Conservation (phyloP, 768 basidiomycete species). For the Pleurotus cornucopiae region DNA sequence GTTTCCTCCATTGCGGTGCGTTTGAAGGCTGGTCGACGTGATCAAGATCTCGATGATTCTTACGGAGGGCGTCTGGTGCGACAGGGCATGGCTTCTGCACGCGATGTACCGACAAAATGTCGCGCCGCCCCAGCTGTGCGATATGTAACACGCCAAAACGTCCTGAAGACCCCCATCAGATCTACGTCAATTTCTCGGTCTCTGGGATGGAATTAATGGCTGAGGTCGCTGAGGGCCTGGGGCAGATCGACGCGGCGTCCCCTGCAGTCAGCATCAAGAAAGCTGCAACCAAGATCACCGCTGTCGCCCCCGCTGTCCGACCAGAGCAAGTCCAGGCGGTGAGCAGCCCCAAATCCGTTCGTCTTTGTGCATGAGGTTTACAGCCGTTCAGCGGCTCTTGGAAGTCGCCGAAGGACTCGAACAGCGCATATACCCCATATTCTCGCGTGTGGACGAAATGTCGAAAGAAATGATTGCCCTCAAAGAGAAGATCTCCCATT, state of each 20-base stretch:
- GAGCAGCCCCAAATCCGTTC: background rate
- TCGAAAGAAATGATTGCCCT: background rate
- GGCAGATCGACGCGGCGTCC: background rate
- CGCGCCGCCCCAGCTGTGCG: background rate
- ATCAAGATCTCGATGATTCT: background rate
- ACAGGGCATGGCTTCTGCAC: conserved; percentile 3
- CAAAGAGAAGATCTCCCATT: background rate
- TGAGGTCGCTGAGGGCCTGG: conserved; percentile 1
- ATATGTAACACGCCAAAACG: conserved; percentile 1
- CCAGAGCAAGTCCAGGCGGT: background rate
- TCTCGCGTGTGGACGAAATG: background rate
- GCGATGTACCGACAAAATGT: background rate
- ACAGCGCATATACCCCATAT: background rate
- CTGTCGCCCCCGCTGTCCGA: background rate
- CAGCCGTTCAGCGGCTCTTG: background rate
- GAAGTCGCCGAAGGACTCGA: background rate
- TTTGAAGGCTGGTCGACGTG: background rate
- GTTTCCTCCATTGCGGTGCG: conserved; percentile 3
- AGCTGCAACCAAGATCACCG: background rate
- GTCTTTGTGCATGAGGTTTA: background rate
- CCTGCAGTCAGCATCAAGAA: background rate
- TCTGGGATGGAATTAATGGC: conserved; percentile 2
- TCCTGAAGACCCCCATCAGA: background rate
- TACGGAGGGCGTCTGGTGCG: background rate
- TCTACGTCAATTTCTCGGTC: background rate